phyloP scores from a whole-genome alignment of 805 yeast genomes.

The Torulaspora indica region DNA sequence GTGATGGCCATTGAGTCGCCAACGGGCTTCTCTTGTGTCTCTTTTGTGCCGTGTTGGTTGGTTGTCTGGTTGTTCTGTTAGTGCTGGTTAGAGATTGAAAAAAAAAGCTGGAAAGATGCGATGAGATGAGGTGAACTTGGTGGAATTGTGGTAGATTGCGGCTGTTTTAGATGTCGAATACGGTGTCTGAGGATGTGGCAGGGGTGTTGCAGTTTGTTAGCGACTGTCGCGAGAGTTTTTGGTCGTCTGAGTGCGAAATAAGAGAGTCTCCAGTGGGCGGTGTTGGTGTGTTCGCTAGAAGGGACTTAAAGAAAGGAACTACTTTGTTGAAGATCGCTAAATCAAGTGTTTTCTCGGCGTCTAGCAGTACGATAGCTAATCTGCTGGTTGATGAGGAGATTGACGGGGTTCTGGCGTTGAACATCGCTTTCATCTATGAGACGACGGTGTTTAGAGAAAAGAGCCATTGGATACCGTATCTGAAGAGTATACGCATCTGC shows the following conservation, averaged over 20 bases:
- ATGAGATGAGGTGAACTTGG: constrained; percentile 9
- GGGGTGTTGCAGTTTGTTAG: constrained; percentile 50
- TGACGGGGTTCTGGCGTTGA: constrained; percentile 62
- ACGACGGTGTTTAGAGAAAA: constrained; percentile 42
- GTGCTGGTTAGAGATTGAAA: neutral
- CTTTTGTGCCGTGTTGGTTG: neutral
- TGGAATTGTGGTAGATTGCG: neutral
- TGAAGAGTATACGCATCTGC: constrained; percentile 46
- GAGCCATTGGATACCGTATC: constrained; percentile 79
- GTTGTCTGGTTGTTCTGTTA: neutral
- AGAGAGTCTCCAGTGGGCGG: constrained; percentile 55
- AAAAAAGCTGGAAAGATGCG: constrained; percentile 5
- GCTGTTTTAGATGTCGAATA: constrained; percentile 33
- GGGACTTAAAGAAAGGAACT: constrained; percentile 37
- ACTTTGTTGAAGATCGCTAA: constrained; percentile 60
- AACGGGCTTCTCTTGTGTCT: neutral
- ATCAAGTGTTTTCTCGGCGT: constrained; percentile 50
- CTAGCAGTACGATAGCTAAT: constrained; percentile 61
- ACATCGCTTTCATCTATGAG: constrained; percentile 71
- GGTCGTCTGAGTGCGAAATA: constrained; percentile 43
- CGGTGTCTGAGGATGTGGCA: constrained; percentile 23
- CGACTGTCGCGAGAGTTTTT: constrained; percentile 51
- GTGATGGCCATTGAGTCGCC: neutral
- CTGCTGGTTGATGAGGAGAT: constrained; percentile 55
- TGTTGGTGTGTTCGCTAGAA: constrained; percentile 62